Conservation (phyloP, 169 alveolate species). For the Plasmodium knowlesi region DNA sequence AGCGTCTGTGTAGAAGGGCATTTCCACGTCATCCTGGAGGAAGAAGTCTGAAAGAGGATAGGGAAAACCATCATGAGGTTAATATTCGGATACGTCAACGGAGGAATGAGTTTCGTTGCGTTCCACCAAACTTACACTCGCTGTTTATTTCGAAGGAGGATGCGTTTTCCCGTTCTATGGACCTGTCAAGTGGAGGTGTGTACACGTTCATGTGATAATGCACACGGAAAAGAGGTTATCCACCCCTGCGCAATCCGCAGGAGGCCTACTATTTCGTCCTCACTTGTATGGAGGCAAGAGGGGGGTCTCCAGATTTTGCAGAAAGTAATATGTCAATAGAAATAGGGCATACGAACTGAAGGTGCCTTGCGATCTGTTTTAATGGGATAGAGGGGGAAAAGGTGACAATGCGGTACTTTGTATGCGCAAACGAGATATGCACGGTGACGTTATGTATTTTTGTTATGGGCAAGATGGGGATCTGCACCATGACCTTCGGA, state of each 20-base stretch:
- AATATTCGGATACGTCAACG: neutral
- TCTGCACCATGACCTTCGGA: neutral
- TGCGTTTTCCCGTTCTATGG: constrained; percentile 37
- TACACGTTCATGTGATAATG: neutral
- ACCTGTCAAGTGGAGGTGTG: constrained; percentile 12
- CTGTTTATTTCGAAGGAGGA: constrained; percentile 65
- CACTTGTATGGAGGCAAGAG: constrained; percentile 83
- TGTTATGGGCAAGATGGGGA: neutral
- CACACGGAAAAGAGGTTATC: neutral
- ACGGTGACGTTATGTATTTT: neutral
- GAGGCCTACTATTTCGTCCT: neutral
- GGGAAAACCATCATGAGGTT: neutral
- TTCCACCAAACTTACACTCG: constrained; percentile 30
- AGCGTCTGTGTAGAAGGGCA: constrained; percentile 61
- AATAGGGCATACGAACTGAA: constrained; percentile 88
- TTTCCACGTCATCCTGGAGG: constrained; percentile 54
- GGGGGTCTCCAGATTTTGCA: constrained; percentile 84
- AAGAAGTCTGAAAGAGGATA: constrained; percentile 24
- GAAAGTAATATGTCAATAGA: constrained; percentile 83
- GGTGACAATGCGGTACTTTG: neutral
- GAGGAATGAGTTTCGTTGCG: neutral
- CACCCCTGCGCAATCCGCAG: neutral
- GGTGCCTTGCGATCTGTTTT: constrained; percentile 79
- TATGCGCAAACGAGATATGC: neutral
- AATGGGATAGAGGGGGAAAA: neutral